phyloP scores from a whole-genome alignment of 495 filamentous ascomycete species.

The Hypoxylon subgilvum region DNA sequence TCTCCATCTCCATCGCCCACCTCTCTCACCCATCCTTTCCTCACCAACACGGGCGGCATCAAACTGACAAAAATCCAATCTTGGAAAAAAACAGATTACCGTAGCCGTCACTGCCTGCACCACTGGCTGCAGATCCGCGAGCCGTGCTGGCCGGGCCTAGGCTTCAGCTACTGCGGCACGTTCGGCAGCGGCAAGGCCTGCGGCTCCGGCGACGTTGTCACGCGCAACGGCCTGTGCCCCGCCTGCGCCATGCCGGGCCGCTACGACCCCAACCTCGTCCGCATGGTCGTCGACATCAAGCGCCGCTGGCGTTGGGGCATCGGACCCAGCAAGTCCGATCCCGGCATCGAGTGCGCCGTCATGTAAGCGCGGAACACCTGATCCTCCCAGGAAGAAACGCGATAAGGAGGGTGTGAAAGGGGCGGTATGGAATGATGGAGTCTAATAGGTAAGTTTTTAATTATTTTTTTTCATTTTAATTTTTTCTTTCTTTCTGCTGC shows the following conservation, averaged over 20 bases:
- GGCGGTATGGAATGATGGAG: neutral
- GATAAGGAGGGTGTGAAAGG: slow-evolving; percentile 4
- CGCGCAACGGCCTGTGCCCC: slow-evolving; percentile 35
- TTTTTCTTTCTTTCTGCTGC: too few species aligned
- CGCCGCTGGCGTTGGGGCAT: slow-evolving; percentile 45
- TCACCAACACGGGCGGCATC: neutral
- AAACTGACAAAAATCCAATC: too few species aligned
- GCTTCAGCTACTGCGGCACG: slow-evolving; percentile 45
- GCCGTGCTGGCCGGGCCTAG: slow-evolving; percentile 45
- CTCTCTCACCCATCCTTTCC: neutral
- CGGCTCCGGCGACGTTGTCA: slow-evolving; percentile 34
- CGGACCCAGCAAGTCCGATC: slow-evolving; percentile 45
- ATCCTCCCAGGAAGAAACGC: too few species aligned
- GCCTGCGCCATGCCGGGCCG: slow-evolving; percentile 29
- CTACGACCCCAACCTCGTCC: slow-evolving; percentile 47
- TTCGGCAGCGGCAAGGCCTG: too few species aligned
- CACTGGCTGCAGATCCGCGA: slow-evolving; percentile 45
- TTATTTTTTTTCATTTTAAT: too few species aligned
- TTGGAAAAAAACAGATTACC: slow-evolving; percentile 41
- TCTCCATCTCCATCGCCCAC: neutral
- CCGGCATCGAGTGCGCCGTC: slow-evolving; percentile 46
- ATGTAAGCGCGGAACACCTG: too few species aligned
- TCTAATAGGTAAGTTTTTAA: too few species aligned
- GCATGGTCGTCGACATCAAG: slow-evolving; percentile 42
- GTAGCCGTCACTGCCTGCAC: slow-evolving; percentile 47